These are phyloP conservation scores for Debaryomyces subglobosus DNA, from an alignment of 1,139 yeast genomes.

Conservation along the genomic window DNA sequence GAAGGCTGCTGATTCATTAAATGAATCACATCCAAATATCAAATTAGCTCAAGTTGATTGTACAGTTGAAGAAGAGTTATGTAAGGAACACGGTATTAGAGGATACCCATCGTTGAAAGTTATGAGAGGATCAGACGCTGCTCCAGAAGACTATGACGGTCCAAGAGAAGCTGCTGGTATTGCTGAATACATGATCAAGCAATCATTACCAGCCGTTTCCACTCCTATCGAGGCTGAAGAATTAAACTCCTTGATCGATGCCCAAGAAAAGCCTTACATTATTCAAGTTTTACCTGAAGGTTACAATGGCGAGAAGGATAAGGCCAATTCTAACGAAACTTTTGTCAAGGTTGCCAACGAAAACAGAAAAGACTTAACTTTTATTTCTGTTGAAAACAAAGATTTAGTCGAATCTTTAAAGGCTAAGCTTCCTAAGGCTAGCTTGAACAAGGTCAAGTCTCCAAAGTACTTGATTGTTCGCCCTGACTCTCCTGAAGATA, in stretches of 20 bases:
- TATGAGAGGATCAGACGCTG: slow-evolving; percentile 61
- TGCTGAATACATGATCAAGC: slow-evolving; percentile 76
- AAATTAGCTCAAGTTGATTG: slow-evolving; percentile 92
- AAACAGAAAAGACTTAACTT: slow-evolving; percentile 63
- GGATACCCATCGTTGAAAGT: slow-evolving; percentile 95
- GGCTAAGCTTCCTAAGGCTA: slow-evolving; percentile 23
- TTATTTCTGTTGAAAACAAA: slow-evolving; percentile 58
- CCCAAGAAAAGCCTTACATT: slow-evolving; percentile 56
- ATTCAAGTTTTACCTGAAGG: slow-evolving; percentile 49
- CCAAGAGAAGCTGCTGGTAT: slow-evolving; percentile 83
- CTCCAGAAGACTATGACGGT: slow-evolving; percentile 71
- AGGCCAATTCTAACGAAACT: slow-evolving; percentile 45
- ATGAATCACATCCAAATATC: slow-evolving; percentile 60
- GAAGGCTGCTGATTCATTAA: slow-evolving; percentile 77
- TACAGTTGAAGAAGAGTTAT: slow-evolving; percentile 80
- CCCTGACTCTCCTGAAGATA: slow-evolving; percentile 38
- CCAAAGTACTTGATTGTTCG: slow-evolving; percentile 41
- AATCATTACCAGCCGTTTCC: slow-evolving; percentile 79
- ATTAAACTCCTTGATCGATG: slow-evolving; percentile 51
- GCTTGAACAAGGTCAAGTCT: slow-evolving; percentile 23
- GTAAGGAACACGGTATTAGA: slow-evolving; percentile 71
- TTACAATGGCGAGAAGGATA: slow-evolving; percentile 16
- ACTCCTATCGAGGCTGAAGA: slow-evolving; percentile 49
- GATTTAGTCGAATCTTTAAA: slow-evolving; percentile 30
- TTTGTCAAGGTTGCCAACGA: slow-evolving; percentile 56